Base-by-base conservation (phyloP, 495 filamentous ascomycete species). In the Podospora pseudopauciseta region DNA sequence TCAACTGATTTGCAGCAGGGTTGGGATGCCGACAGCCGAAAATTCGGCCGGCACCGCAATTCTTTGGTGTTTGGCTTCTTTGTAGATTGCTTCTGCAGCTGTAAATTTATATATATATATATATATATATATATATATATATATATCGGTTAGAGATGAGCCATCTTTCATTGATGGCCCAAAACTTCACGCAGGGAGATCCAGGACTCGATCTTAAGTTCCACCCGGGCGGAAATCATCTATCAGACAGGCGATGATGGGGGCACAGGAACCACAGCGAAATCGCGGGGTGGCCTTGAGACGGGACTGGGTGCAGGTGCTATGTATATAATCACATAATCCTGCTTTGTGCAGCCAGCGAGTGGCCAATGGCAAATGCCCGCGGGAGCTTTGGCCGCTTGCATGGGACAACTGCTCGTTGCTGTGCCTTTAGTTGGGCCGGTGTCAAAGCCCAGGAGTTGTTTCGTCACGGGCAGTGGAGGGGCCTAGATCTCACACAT, bases 371-470 rank as follows among this genome's bases (percentile, higher is more conserved):
- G 34, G 34, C 6, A 39, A 39, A 39, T 23, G 34, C 34, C 34
- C 34, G 11, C 11, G 0, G 34, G 11, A 39, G 34, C 34, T 6
- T 5, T 39, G 34, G 34, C 11, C 34, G 11, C 34, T 39, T 5
- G 11, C 34, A 39, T 39, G 5, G 34, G 34, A 39, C 34, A 39
- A 39, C 23, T 23, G 23, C 23, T 23, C 23, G 19, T 59, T 68
- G 54, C 66, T 68, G 66, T 59, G 66, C 60, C 66, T 53, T 64
- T 32, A 54, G 60, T 64, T 64, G 60, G 60, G 55, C 55, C n/a
- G 16, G 19, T 9, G 13, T 23, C 4, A 26, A 28, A 28, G 1
- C 15, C 19, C n/a, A 58, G 44, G 53, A 3, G 54, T 49, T 20
- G 60, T 68, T 68, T 68, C 61, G 60, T 62, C 13, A 28, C 32